Evolutionary conservation across 225 moss, liverwort and hornwort genomes (phyloP).

Genomic region (Lunularia cruciata): DNA sequence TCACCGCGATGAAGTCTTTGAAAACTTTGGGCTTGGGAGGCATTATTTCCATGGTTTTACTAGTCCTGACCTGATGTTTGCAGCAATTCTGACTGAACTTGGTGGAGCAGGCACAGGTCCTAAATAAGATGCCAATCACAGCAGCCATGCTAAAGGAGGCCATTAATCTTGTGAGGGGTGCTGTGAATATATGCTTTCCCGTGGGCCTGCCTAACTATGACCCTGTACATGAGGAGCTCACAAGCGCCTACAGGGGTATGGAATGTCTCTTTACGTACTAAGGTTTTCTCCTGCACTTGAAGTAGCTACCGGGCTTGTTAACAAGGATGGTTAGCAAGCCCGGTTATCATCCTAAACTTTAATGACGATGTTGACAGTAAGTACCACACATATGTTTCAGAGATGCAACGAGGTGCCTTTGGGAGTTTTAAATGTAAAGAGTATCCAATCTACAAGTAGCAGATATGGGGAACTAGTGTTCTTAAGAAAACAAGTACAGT

Average conservation of each 20-base stretch:
- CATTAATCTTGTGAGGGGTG: slow-evolving; percentile 60
- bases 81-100: neutral
- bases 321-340: too few relatives aligned
- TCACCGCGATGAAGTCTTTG: too few relatives aligned
- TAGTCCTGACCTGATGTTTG: too few relatives aligned
- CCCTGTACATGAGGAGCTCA: slow-evolving; percentile 60
- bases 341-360: neutral
- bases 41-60: too few relatives aligned
- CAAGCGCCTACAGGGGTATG: slow-evolving; percentile 33
- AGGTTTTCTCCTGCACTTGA: too few relatives aligned
- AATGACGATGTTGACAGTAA: neutral
- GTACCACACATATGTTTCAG: neutral
- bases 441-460: too few relatives aligned
- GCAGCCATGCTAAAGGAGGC: slow-evolving; percentile 57
- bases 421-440: too few relatives aligned
- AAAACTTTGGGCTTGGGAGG: too few relatives aligned
- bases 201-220: slow-evolving; percentile 75
- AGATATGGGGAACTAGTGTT: too few relatives aligned
- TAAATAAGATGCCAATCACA: slow-evolving; percentile 52
- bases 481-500: too few relatives aligned
- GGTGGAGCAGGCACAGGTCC: slow-evolving; percentile 55
- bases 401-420: too few relatives aligned
- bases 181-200: slow-evolving; percentile 81
- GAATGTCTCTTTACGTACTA: neutral
- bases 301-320: too few relatives aligned